Conservation (phyloP, 164 flowering plant species). For the Litsea cubeba region DNA sequence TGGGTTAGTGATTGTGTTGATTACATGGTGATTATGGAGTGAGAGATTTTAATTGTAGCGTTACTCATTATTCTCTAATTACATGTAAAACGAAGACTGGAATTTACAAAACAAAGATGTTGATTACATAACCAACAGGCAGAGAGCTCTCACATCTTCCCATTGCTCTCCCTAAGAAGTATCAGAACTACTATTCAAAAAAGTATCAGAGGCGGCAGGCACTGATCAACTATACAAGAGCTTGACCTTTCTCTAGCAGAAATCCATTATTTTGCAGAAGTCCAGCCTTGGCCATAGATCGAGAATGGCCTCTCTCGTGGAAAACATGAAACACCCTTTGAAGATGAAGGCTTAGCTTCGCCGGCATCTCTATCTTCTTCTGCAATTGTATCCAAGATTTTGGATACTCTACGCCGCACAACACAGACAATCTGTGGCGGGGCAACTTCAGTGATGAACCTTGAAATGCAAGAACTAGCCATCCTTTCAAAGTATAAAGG, state of each 20-base stretch:
- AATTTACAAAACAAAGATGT: not conserved
- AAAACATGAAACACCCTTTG: slow-evolving; percentile 15
- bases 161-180: not conserved
- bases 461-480: slow-evolving; percentile 41
- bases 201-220: not conserved
- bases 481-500: slow-evolving; percentile 10
- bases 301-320: slow-evolving; percentile 20
- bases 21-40: not conserved
- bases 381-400: slow-evolving; percentile 46
- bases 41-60: not conserved
- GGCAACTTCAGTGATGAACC: slow-evolving; percentile 47
- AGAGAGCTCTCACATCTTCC: not conserved
- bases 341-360: slow-evolving; percentile 10
- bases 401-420: slow-evolving; percentile 36
- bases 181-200: too few relatives aligned
- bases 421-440: slow-evolving; percentile 44
- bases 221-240: not conserved
- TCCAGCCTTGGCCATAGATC: slow-evolving; percentile 7
- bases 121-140: not conserved
- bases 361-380: slow-evolving; percentile 38
- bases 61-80: too few relatives aligned
- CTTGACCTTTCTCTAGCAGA: not conserved
- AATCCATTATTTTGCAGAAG: not conserved
- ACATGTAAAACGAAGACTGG: not conserved
- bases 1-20: too few relatives aligned